A percentile compares a stretch with the other conserved stretches of the same genome.
phyloP scores from a whole-genome alignment of 805 yeast genomes.

The Schwanniomyces sp. region DNA sequence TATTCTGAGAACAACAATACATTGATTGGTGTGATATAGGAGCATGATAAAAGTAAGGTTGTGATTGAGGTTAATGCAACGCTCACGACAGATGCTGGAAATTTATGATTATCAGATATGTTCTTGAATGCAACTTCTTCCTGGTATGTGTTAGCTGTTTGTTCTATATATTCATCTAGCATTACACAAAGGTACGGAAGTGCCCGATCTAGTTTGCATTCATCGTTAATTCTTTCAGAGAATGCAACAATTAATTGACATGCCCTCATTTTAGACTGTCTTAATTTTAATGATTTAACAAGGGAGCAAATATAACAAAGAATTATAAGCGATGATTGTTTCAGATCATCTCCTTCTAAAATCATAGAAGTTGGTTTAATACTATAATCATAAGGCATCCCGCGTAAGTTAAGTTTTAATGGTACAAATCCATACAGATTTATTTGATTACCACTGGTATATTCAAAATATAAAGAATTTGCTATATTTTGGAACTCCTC shows the following conservation, averaged over 20 bases:
- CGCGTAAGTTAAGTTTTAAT: slow-evolving; percentile 49
- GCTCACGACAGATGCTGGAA: slow-evolving; percentile 60
- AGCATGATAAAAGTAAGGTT: slow-evolving; percentile 64
- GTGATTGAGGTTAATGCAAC: slow-evolving; percentile 65
- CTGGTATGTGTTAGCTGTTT: slow-evolving; percentile 4
- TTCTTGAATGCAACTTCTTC: background rate
- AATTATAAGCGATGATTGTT: slow-evolving; percentile 56
- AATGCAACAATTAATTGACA: slow-evolving; percentile 75
- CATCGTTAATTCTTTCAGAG: slow-evolving; percentile 77
- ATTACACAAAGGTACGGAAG: slow-evolving; percentile 77
- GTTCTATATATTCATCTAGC: slow-evolving; percentile 55
- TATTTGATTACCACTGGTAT: slow-evolving; percentile 5
- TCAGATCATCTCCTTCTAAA: slow-evolving; percentile 20
- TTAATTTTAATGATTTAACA: slow-evolving; percentile 58
- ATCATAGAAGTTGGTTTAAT: slow-evolving; percentile 34
- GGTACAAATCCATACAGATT: slow-evolving; percentile 21
- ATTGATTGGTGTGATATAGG: slow-evolving; percentile 70
- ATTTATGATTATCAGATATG: background rate
- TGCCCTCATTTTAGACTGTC: slow-evolving; percentile 62
- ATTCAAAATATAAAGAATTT: slow-evolving; percentile 21
- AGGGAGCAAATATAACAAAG: slow-evolving; percentile 60
- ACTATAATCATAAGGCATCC: slow-evolving; percentile 45
- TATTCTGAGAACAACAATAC: slow-evolving; percentile 79
- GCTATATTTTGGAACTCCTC: slow-evolving; percentile 52
- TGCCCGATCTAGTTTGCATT: slow-evolving; percentile 79